Base-by-base conservation (phyloP, 768 basidiomycete genomes). In the Pleurotus tuber-regium region DNA sequence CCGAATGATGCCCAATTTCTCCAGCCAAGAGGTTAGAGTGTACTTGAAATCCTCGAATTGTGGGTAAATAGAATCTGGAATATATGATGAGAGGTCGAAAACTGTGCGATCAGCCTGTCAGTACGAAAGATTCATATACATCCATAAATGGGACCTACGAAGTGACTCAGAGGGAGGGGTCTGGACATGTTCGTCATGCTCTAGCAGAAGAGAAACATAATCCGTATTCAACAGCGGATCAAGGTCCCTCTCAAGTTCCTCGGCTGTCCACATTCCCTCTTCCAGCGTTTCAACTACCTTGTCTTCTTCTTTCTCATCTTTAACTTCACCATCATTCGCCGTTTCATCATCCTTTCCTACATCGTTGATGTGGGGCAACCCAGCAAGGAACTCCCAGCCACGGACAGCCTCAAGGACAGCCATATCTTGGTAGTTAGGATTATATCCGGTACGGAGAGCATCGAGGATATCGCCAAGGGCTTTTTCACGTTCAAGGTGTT, bases 381-480 rank as follows among this genome's bases (percentile, higher is more conserved):
- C 78, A 10, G 86, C 83, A 6, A 84, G 75, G 36, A 78, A 84
- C 63, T 93, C 90, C 86, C 91, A 98, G 11, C 94, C 95, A 41
- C 93, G 84, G 12, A 98, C 94, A 14, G 96, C 95, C 59, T 96
- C 95, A 24, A 97, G 80, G 42, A 98, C 96, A 2, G 93, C 94
- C 96, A 99, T 98, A 64, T 99, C 96, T 65, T 98, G 95, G 69
- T 98, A 98, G 66, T 99, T 99, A 12, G 96, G 96, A 66, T 99
- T 99, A 71, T 97, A 98, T 3, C 87, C 86, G 8, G 82, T 79
- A 18, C 91, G 80, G 9, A 99, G 80, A 24, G 84, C 74, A 52
- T 84, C 79, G 4, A 99, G 78, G 44, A 99, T 90, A n/a, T 85
- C 80, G 19, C 86, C 87, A 2, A 99, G 80, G 40, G 83, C 76